Percentiles rank a stretch among this genome's conserved stretches.
Evolutionary conservation across 2,329 filamentous ascomycete genomes (phyloP).

Genomic region (Colletotrichum truncatum): DNA sequence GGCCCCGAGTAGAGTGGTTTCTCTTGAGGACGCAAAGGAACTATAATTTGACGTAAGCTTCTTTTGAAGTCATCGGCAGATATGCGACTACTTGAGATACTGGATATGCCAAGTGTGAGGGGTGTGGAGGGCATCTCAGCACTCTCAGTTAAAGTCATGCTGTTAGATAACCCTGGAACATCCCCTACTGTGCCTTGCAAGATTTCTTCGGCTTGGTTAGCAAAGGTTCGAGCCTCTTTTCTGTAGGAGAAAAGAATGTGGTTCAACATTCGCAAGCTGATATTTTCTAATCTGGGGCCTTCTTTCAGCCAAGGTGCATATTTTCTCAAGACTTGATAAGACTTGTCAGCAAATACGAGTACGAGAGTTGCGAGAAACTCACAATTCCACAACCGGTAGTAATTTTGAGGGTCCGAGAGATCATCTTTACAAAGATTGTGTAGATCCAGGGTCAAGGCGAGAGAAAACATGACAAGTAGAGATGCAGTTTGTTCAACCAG

Average conservation of each 20-base stretch:
- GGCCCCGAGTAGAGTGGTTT: conserved; percentile 46
- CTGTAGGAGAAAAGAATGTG: conserved; percentile 91
- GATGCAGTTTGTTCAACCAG: conserved; percentile 49
- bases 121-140: too few species aligned
- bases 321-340: conserved; percentile 80
- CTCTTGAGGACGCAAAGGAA: conserved; percentile 56
- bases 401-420: conserved; percentile 88
- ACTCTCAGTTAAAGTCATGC: conserved; percentile 77
- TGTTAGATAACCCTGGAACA: conserved; percentile 78
- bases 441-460: conserved; percentile 89
- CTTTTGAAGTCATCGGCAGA: conserved; percentile 93
- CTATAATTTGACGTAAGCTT: conserved; percentile 55
- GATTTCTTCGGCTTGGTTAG: conserved; percentile 61
- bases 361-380: conserved; percentile 47
- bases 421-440: conserved; percentile 95
- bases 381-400: conserved; percentile 98
- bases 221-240: conserved; percentile 54
- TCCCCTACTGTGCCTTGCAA: conserved; percentile 55
- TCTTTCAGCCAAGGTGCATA: conserved; percentile 95
- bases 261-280: conserved; percentile 96
- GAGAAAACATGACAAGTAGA: conserved; percentile 76
- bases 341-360: conserved; percentile 16
- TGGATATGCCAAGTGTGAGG: too few species aligned
- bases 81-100: conserved; percentile 78
- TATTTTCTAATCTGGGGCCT: conserved; percentile 90